Conservation (phyloP, 2,329 filamentous ascomycete species). For the Colletotrichum australisinense region DNA sequence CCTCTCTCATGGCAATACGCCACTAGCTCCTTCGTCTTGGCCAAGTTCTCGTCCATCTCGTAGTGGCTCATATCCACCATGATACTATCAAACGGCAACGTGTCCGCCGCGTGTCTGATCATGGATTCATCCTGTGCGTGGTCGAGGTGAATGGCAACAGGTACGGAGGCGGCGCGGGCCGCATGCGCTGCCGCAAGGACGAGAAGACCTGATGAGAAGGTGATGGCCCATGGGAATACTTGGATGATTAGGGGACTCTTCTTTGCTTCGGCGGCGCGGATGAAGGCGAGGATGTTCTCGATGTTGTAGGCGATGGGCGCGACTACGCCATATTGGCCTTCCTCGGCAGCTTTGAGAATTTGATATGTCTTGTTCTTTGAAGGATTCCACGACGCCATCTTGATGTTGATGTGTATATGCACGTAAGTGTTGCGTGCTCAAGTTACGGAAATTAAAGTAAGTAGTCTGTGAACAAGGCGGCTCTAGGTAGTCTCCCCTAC, state of each 20-base stretch:
- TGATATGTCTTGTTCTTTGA: constrained; percentile 41
- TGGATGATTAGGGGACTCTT: too few species aligned
- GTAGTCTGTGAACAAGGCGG: too few species aligned
- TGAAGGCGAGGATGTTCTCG: too few species aligned
- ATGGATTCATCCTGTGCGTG: constrained; percentile 72
- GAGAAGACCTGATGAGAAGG: too few species aligned
- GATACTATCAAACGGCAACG: constrained; percentile 74
- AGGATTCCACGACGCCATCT: constrained; percentile 38
- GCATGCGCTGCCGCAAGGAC: too few species aligned
- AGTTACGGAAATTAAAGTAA: too few species aligned
- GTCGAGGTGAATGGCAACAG: constrained; percentile 69
- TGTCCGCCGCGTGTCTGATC: constrained; percentile 66
- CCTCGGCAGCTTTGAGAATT: constrained; percentile 65
- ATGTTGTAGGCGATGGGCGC: constrained; percentile 54
- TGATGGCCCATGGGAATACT: too few species aligned
- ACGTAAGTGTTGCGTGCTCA: too few species aligned
- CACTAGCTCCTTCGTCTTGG: constrained; percentile 70
- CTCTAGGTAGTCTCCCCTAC: fast-evolving
- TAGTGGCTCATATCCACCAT: constrained; percentile 85
- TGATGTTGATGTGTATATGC: neutral
- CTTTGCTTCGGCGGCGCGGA: too few species aligned
- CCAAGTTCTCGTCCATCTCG: constrained; percentile 76
- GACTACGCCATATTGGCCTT: constrained; percentile 65
- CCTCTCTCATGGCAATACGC: constrained; percentile 70
- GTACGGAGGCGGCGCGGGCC: too few species aligned